Evolutionary conservation across 2,329 filamentous ascomycete species (phyloP).

Genomic region (Blastomyces gilchristii): DNA sequence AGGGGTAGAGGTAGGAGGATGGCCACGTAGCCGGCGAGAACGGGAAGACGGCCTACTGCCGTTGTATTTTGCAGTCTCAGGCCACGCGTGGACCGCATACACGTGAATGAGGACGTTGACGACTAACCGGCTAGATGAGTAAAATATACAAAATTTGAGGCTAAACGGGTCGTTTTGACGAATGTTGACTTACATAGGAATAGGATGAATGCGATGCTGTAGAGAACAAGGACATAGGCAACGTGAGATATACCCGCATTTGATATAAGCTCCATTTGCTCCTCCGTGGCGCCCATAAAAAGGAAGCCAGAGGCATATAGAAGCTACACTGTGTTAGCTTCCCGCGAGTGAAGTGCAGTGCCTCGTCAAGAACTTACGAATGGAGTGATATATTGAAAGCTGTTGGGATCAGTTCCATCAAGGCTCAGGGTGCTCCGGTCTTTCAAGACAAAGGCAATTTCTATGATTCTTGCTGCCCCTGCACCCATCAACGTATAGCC

Average conservation of each 20-base stretch:
- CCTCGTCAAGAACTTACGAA: slow-evolving; percentile 49
- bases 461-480: slow-evolving; percentile 72
- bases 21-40: slow-evolving; percentile 7
- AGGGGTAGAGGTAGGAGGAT: slow-evolving; percentile 6
- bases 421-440: slow-evolving; percentile 57
- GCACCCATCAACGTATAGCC: slow-evolving; percentile 93
- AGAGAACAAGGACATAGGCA: slow-evolving; percentile 83
- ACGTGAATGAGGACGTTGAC: slow-evolving; percentile 75
- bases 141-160: slow-evolving; percentile 4
- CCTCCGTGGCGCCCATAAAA: slow-evolving; percentile 95
- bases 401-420: slow-evolving; percentile 60
- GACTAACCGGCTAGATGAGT: slow-evolving; percentile 36
- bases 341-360: slow-evolving; percentile 11
- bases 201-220: slow-evolving; percentile 76
- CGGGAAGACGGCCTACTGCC: slow-evolving; percentile 7
- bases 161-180: background rate
- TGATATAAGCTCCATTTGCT: slow-evolving; percentile 76
- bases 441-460: slow-evolving; percentile 76
- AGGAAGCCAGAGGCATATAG: slow-evolving; percentile 88
- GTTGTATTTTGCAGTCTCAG: slow-evolving; percentile 24
- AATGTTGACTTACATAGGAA: slow-evolving; percentile 61
- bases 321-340: slow-evolving; percentile 45
- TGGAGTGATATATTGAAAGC: slow-evolving; percentile 60
- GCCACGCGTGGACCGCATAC: slow-evolving; percentile 58
- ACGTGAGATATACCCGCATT: slow-evolving; percentile 73